Evolutionary conservation across 73 alveolate species (phyloP).

Genomic region (Tetrahymena borealis): DNA sequence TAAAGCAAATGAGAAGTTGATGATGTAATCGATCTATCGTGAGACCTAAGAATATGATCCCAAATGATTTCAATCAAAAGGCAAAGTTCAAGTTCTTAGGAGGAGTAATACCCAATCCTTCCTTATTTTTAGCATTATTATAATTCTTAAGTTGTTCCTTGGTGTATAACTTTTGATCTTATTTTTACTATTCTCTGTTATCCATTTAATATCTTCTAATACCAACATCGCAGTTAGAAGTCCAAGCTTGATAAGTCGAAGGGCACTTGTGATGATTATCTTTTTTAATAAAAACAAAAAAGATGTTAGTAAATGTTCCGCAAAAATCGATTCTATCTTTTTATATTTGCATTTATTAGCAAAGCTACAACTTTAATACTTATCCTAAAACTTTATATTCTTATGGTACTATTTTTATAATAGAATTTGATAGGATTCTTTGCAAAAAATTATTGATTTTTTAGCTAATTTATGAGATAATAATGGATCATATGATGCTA

Average conservation of each 20-base stretch:
- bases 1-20: too few relatives aligned
- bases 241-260: neutral
- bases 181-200: neutral
- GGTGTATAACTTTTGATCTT: neutral
- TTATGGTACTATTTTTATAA: too few relatives aligned
- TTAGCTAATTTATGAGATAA: too few relatives aligned
- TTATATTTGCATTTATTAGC: too few relatives aligned
- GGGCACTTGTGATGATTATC: slow-evolving; percentile 4
- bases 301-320: neutral
- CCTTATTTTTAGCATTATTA: neutral
- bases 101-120: neutral
- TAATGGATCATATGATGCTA: too few relatives aligned
- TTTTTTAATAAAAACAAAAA: neutral
- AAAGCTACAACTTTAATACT: too few relatives aligned
- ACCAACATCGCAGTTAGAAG: neutral
- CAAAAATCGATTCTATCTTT: neutral
- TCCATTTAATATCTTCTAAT: neutral
- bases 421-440: too few relatives aligned
- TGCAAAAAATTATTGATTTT: too few relatives aligned
- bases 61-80: neutral
- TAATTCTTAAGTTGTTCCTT: neutral
- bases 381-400: too few relatives aligned
- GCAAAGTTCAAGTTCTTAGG: neutral
- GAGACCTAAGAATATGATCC: neutral
- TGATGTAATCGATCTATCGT: neutral